Percentiles rank a stretch among this genome's conserved stretches.
Conservation (phyloP, 73 alveolate genomes). For the Paraurostyla sp. region DNA sequence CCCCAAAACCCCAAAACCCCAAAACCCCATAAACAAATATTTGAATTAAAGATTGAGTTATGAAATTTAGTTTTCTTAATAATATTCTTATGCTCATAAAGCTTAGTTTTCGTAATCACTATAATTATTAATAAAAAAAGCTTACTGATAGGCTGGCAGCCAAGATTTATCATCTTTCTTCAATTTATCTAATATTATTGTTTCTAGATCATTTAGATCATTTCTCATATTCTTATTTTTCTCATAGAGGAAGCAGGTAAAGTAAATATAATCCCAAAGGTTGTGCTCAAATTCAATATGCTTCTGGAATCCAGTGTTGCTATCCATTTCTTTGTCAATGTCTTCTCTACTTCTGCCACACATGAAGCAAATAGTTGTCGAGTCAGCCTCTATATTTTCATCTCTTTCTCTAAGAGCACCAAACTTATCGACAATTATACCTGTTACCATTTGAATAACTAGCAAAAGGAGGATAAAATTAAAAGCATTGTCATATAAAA, state of each 20-base stretch:
- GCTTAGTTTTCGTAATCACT: slow-evolving; percentile 9
- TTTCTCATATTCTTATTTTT: slow-evolving; percentile 31
- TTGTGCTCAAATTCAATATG: slow-evolving; percentile 81
- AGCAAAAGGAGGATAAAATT: slow-evolving; percentile 72
- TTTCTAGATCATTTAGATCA: slow-evolving; percentile 1
- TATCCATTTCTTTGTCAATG: slow-evolving; percentile 60
- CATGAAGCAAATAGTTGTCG: slow-evolving; percentile 76
- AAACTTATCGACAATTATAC: slow-evolving; percentile 88
- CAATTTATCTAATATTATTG: neutral
- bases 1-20: no score
- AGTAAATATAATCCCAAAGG: slow-evolving; percentile 87
- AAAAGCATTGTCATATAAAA: slow-evolving; percentile 73
- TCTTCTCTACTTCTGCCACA: slow-evolving; percentile 80
- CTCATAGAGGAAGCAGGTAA: slow-evolving; percentile 74
- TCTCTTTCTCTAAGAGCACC: slow-evolving; percentile 80
- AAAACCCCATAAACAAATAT: no score
- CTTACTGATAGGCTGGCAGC: slow-evolving; percentile 45
- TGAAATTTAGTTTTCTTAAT: no score
- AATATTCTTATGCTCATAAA: no score
- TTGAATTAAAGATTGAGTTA: no score
- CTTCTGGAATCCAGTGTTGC: slow-evolving; percentile 69
- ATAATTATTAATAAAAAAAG: neutral
- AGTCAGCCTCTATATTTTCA: slow-evolving; percentile 68
- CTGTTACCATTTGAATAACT: slow-evolving; percentile 82
- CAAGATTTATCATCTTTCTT: slow-evolving; percentile 26